phyloP scores from a whole-genome alignment of 768 basidiomycete genomes.

The Tubosaeta brunneosetosa region DNA sequence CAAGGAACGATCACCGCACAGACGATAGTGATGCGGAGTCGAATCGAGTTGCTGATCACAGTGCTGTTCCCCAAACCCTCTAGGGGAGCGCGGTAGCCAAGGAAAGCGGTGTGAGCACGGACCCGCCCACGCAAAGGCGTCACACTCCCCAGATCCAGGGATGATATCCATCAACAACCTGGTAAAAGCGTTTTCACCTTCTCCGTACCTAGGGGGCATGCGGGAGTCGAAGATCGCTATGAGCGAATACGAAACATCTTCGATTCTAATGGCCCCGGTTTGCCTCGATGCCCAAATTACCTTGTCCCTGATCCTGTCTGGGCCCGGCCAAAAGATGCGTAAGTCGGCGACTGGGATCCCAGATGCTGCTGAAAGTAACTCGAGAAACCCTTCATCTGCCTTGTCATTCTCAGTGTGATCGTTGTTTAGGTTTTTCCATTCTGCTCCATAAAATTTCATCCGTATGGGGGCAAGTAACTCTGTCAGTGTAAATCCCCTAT shows the following conservation, averaged over 20 bases:
- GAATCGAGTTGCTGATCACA: conserved; percentile 2
- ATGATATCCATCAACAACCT: conserved; percentile 17
- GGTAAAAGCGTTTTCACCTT: conserved; percentile 13
- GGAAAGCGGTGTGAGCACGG: conserved; percentile 3
- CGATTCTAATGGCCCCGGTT: neutral
- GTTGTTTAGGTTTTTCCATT: conserved; percentile 16
- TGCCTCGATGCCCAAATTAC: conserved; percentile 18
- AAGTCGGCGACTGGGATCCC: conserved; percentile 12
- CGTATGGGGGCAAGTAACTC: conserved; percentile 18
- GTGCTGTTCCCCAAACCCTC: conserved; percentile 7
- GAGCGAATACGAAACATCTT: conserved; percentile 19
- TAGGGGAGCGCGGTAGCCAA: conserved; percentile 13
- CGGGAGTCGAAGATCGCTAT: conserved; percentile 15
- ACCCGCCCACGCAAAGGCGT: conserved; percentile 23
- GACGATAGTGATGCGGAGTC: conserved; percentile 12
- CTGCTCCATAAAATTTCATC: conserved; percentile 20
- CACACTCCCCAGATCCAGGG: conserved; percentile 15
- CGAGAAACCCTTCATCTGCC: conserved; percentile 15
- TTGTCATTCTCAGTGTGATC: conserved; percentile 19
- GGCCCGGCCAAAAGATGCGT: conserved; percentile 16
- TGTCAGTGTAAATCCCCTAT: conserved; percentile 11
- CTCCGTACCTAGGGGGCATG: conserved; percentile 10
- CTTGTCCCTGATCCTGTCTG: conserved; percentile 17
- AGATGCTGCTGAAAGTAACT: conserved; percentile 10
- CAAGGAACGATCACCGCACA: conserved; percentile 19